Conservation (phyloP, 495 filamentous ascomycete genomes). For the Oleoguttula mirabilis region DNA sequence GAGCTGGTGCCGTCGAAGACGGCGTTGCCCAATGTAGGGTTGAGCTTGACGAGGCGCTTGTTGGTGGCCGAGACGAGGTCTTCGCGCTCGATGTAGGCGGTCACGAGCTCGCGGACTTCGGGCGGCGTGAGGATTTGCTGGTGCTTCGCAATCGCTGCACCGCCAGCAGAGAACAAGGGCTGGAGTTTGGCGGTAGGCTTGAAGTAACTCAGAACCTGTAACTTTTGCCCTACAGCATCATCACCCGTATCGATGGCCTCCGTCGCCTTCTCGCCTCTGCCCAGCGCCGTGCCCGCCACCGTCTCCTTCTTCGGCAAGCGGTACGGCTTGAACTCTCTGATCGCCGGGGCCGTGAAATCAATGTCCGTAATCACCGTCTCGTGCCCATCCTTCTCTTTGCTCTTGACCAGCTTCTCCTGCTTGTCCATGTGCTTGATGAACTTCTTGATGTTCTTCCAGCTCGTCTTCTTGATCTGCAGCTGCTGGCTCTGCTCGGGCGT, state of each 20-base stretch:
- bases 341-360: constrained; percentile 46
- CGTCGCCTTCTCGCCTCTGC: constrained; percentile 35
- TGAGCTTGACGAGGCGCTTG: constrained; percentile 51
- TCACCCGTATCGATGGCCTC: constrained; percentile 33
- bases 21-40: constrained; percentile 51
- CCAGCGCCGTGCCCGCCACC: constrained; percentile 28
- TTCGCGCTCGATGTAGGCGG: constrained; percentile 39
- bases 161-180: constrained; percentile 38
- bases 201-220: constrained; percentile 44
- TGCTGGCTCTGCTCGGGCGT: constrained; percentile 42
- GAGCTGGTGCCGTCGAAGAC: constrained; percentile 41
- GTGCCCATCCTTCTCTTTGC: constrained; percentile 53
- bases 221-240: constrained; percentile 43
- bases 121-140: constrained; percentile 42
- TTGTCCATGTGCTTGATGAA: constrained; percentile 65
- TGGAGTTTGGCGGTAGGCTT: constrained; percentile 45
- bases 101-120: constrained; percentile 44
- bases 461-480: constrained; percentile 62
- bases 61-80: constrained; percentile 41
- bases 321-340: constrained; percentile 52
- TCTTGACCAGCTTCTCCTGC: constrained; percentile 42
- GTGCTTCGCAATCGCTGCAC: not conserved
- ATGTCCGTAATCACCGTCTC: constrained; percentile 57
- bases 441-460: constrained; percentile 62
- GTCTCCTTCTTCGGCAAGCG: constrained; percentile 45